A percentile compares a stretch with the other conserved stretches of the same genome.
These are phyloP conservation scores for Collybia sordida DNA, from an alignment of 768 basidiomycete genomes.

Conservation along the genomic window DNA sequence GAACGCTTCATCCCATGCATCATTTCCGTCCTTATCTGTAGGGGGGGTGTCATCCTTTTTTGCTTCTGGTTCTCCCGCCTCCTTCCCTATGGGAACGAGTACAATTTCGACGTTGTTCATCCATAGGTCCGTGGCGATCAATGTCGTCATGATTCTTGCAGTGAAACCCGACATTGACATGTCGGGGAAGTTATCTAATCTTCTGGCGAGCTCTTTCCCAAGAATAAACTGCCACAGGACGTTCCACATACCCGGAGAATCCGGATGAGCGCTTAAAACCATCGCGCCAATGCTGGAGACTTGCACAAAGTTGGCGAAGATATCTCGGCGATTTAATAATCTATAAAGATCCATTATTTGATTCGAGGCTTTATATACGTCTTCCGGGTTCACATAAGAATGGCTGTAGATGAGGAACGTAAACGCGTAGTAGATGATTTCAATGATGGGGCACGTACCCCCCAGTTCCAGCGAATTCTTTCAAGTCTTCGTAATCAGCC, in stretches of 20 bases:
- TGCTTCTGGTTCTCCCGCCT: not conserved
- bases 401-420: not conserved
- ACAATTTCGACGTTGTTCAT: constrained; percentile 3
- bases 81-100: not conserved
- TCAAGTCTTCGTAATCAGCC: not conserved
- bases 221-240: constrained; percentile 6
- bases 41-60: not conserved
- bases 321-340: constrained; percentile 4
- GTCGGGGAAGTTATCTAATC: constrained; percentile 1
- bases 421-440: no score
- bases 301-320: constrained; percentile 4
- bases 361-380: not conserved
- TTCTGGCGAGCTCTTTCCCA: not conserved
- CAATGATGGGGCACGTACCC: not conserved
- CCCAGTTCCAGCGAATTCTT: not conserved
- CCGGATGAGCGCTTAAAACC: not conserved
- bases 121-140: constrained; percentile 5
- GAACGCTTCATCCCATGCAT: not conserved
- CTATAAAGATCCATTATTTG: not conserved
- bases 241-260: constrained; percentile 4
- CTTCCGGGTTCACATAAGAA: not conserved
- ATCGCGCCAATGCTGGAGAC: not conserved
- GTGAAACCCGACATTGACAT: constrained; percentile 1
- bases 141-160: not conserved
- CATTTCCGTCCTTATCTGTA: not conserved